Evolutionary conservation across 371 early-diverging fungal species (phyloP).

Genomic region (Chytridium lagenaria): DNA sequence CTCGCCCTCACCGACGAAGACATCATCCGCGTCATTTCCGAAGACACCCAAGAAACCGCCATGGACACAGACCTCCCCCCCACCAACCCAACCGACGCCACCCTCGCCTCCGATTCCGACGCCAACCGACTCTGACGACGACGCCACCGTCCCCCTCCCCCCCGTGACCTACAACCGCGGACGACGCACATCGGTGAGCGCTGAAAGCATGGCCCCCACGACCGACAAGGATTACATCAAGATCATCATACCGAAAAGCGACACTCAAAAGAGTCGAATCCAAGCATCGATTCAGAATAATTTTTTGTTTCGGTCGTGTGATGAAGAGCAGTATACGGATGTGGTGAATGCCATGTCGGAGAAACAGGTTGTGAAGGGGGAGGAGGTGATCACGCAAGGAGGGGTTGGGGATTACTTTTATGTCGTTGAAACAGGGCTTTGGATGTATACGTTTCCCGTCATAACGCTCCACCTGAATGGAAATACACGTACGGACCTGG

Average conservation of each 20-base stretch:
- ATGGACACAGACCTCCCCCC: neutral
- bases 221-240: conserved; percentile 72
- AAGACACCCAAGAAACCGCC: neutral
- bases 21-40: too few species aligned
- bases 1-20: too few species aligned
- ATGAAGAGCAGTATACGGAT: conserved; percentile 93
- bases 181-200: conserved; percentile 93
- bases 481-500: conserved; percentile 80
- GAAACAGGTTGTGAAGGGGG: conserved; percentile 73
- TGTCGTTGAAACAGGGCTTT: conserved; percentile 96
- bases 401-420: conserved; percentile 97
- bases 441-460: conserved; percentile 81
- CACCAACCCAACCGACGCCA: neutral
- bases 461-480: conserved; percentile 59
- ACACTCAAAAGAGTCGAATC: conserved; percentile 82
- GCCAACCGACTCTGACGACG: conserved; percentile 41
- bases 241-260: conserved; percentile 84
- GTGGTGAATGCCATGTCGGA: conserved; percentile 98
- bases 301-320: conserved; percentile 91
- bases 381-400: conserved; percentile 92
- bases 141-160: conserved; percentile 36
- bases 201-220: conserved; percentile 94
- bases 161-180: conserved; percentile 56
- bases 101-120: neutral
- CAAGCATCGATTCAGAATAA: conserved; percentile 79